Base-by-base conservation (phyloP, 1,284 basidiomycete genomes). In the Cryptococcus amylolentus region DNA sequence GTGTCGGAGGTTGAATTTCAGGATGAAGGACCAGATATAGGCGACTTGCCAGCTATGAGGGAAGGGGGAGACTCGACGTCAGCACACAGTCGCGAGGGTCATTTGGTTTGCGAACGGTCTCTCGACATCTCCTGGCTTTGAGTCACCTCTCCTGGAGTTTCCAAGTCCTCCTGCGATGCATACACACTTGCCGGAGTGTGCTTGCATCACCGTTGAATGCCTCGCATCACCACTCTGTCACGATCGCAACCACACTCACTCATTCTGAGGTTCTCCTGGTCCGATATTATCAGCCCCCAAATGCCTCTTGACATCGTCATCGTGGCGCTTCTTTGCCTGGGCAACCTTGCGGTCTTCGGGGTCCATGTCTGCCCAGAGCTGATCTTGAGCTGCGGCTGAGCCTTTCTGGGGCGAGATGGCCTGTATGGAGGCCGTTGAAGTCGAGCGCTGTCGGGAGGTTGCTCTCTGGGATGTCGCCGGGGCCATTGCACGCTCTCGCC, bases 21-120 rank as follows among this genome's bases (percentile, higher is more conserved):
- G 54, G 39, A 75, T 72, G 57, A 76, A 76, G 28, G 69, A 68
- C 74, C 74, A 76, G 13, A 65, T 62, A 51, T 75, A 76, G 4
- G 72, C 68, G 23, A 74, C 70, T 61, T 76, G 72, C 74, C 74
- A 76, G 56, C 74, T 76, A 55, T 27, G 4, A 10, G 31, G 6
- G 31, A 10, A 8, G 31, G 31, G 5, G 31, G 18, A 13, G 20
- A 12, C 5, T n/a, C 12, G 28, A 31, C 40, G 27, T 28, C 14
- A 35, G 35, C 43, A 8, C 27, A 26, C 18, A 42, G 9, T 18
- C 3, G 13, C 9, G 18, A 12, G n/a, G 40, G n/a, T 20, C n/a
- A 14, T 39, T 46, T 14, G 18, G 10, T 10, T 35, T 10, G 1
- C 6, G 6, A 35, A 35, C 3, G 31, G 10, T 10, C 6, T 35